Evolutionary conservation across 2,329 filamentous ascomycete genomes (phyloP).

Genomic region (Colletotrichum tanaceti): DNA sequence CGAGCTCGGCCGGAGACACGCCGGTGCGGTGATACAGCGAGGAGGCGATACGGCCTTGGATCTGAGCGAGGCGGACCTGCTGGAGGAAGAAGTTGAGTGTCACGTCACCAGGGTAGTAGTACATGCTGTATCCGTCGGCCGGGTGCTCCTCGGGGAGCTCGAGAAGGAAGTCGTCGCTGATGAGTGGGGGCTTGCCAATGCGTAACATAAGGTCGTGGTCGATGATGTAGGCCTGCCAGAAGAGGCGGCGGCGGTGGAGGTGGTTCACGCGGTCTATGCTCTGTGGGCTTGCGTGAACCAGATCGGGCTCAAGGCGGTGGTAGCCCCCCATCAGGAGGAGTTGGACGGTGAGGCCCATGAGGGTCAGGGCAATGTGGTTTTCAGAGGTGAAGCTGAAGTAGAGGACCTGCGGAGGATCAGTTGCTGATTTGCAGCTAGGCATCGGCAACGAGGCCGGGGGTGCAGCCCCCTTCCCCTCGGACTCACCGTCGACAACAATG

Average conservation of each 20-base stretch:
- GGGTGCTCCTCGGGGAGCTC: slow-evolving; percentile 36
- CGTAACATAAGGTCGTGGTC: slow-evolving; percentile 33
- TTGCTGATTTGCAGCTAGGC: background rate
- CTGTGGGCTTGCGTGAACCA: background rate
- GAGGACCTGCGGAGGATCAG: slow-evolving; percentile 4
- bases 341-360: slow-evolving; percentile 25
- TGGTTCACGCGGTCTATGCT: background rate
- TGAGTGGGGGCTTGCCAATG: slow-evolving; percentile 35
- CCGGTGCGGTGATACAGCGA: slow-evolving; percentile 23
- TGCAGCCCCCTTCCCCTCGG: background rate
- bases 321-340: slow-evolving; percentile 32
- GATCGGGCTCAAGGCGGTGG: slow-evolving; percentile 10
- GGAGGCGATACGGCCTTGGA: slow-evolving; percentile 21
- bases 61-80: slow-evolving; percentile 35
- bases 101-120: slow-evolving; percentile 30
- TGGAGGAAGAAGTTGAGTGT: slow-evolving; percentile 36
- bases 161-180: slow-evolving; percentile 34
- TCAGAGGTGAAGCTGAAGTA: slow-evolving; percentile 33
- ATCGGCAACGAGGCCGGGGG: background rate
- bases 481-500: slow-evolving; percentile 26
- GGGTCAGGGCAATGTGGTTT: slow-evolving; percentile 19
- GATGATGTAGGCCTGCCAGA: slow-evolving; percentile 32
- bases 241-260: slow-evolving; percentile 29
- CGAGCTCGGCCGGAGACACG: slow-evolving; percentile 24
- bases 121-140: slow-evolving; percentile 31